Percentiles rank a stretch among this genome's conserved stretches.
Evolutionary conservation across 2,329 filamentous ascomycete species (phyloP).

Genomic region (Fusarium coffeatum): DNA sequence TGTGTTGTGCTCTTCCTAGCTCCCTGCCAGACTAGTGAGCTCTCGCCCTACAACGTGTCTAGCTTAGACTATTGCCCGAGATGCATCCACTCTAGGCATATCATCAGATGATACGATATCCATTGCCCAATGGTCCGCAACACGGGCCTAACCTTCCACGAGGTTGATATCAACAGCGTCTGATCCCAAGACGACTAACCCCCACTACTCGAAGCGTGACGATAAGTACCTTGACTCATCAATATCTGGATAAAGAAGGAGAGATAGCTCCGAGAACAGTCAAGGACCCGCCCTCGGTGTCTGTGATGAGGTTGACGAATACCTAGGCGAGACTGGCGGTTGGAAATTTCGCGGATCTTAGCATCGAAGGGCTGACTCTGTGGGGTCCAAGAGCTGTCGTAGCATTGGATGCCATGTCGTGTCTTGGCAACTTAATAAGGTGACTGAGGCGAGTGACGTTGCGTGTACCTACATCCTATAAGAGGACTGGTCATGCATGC

Average conservation of each 20-base stretch:
- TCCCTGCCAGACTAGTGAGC: neutral
- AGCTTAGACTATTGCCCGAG: constrained; percentile 7
- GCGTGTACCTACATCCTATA: neutral
- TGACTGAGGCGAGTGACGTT: neutral
- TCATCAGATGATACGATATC: neutral
- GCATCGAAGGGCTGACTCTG: neutral
- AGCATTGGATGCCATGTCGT: neutral
- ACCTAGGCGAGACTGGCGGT: neutral
- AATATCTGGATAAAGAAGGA: neutral
- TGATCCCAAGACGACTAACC: neutral
- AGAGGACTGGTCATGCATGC: constrained; percentile 2
- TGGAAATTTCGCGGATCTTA: neutral
- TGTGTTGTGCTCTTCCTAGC: neutral
- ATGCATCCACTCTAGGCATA: constrained; percentile 1
- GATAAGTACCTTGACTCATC: neutral
- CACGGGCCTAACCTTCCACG: neutral
- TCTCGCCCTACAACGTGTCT: constrained; percentile 3
- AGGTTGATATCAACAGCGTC: neutral
- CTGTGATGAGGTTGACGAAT: neutral
- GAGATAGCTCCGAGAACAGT: neutral
- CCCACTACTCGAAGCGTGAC: constrained; percentile 7
- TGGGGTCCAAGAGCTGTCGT: neutral
- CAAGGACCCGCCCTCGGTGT: neutral
- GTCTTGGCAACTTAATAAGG: neutral
- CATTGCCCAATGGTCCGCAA: constrained; percentile 9